Percentiles rank a stretch among this genome's conserved stretches.
Conservation (phyloP, 2,329 filamentous ascomycete species). For the Seiridium unicorne region DNA sequence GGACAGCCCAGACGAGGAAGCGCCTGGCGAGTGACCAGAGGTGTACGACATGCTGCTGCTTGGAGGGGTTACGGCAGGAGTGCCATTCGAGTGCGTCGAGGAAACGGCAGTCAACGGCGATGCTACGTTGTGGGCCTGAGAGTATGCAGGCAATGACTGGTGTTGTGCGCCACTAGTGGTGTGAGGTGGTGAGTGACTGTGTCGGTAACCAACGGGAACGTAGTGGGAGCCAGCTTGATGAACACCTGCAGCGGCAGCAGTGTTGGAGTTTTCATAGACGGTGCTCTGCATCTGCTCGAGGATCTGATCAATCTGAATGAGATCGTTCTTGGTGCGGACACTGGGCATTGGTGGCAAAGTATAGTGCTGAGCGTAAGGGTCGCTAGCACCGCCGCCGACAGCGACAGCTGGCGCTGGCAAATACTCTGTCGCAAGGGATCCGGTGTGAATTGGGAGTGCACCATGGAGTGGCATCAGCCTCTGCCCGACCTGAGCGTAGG, state of each 20-base stretch:
- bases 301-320: conserved; percentile 91
- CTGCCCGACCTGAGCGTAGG: conserved; percentile 89
- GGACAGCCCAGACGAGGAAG: conserved; percentile 69
- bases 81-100: conserved; percentile 58
- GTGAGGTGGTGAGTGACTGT: conserved; percentile 48
- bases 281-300: conserved; percentile 95
- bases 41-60: conserved; percentile 75
- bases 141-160: conserved; percentile 37
- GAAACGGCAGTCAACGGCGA: conserved; percentile 59
- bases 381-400: conserved; percentile 51
- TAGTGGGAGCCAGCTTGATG: conserved; percentile 73
- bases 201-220: conserved; percentile 52
- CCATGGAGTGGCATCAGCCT: conserved; percentile 80
- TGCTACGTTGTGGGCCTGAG: conserved; percentile 52
- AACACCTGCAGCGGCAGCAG: conserved; percentile 75
- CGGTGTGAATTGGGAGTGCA: conserved; percentile 55
- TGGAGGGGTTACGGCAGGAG: conserved; percentile 74
- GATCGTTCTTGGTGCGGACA: conserved; percentile 87
- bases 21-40: conserved; percentile 72
- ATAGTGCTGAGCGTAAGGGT: conserved; percentile 74
- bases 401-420: conserved; percentile 49
- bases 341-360: conserved; percentile 85
- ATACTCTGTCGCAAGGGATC: conserved; percentile 54
- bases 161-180: conserved; percentile 31
- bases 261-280: conserved; percentile 88